phyloP scores from a whole-genome alignment of 495 filamentous ascomycete genomes.

The Aspergillus indologenus region DNA sequence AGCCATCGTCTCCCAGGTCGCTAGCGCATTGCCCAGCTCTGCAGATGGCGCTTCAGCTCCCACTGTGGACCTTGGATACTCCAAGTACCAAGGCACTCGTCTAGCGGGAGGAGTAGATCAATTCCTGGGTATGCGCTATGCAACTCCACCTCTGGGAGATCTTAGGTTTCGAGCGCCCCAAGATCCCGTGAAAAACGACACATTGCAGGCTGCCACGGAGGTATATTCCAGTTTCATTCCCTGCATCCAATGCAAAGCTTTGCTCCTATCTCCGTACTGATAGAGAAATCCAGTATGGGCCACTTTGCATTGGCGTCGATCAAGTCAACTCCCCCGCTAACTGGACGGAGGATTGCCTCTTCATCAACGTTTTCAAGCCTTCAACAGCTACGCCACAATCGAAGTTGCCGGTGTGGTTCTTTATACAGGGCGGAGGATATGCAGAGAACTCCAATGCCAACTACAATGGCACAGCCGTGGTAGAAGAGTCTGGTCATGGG shows the following conservation, averaged over 20 bases:
- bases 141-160: constrained; percentile 6
- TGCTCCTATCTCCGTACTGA: not conserved
- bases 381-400: constrained; percentile 47
- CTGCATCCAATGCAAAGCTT: not conserved
- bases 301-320: constrained; percentile 33
- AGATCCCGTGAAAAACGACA: constrained; percentile 2
- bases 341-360: constrained; percentile 65
- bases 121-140: constrained; percentile 17
- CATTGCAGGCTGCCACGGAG: not conserved
- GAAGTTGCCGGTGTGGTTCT: constrained; percentile 65
- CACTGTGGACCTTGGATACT: constrained; percentile 2
- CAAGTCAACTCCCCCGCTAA: constrained; percentile 33
- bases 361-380: constrained; percentile 65
- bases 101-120: constrained; percentile 6
- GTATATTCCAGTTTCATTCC: not conserved
- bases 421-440: constrained; percentile 72
- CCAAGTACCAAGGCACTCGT: constrained; percentile 6
- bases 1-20: not conserved
- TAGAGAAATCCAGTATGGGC: constrained; percentile 30
- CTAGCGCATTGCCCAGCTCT: not conserved
- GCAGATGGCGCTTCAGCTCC: not conserved
- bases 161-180: constrained; percentile 13
- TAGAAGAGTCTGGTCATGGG: constrained; percentile 46
- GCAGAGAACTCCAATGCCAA: constrained; percentile 58
- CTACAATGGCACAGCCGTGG: constrained; percentile 58